phyloP scores from a whole-genome alignment of 768 basidiomycete species.

The Lentinula detonsa region DNA sequence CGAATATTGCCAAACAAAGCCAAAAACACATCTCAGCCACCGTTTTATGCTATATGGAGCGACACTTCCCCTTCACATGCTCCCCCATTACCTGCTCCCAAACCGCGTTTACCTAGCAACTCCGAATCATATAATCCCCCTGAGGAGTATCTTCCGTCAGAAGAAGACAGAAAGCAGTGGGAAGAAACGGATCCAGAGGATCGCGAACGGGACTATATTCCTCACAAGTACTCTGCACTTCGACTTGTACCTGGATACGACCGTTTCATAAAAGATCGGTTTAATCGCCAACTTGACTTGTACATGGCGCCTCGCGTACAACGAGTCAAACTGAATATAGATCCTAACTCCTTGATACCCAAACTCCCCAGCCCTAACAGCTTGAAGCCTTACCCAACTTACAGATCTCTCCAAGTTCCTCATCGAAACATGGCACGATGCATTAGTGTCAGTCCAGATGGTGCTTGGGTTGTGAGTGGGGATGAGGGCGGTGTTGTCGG shows the following conservation, averaged over 20 bases:
- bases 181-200: conserved; percentile 82
- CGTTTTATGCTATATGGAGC: conserved; percentile 88
- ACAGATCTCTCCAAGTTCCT: conserved; percentile 63
- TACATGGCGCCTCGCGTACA: conserved; percentile 94
- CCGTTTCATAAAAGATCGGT: conserved; percentile 89
- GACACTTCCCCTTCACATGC: conserved; percentile 67
- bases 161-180: conserved; percentile 78
- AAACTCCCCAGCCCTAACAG: conserved; percentile 91
- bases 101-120: conserved; percentile 81
- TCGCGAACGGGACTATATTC: conserved; percentile 82
- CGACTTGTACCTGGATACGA: conserved; percentile 91
- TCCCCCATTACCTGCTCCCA: conserved; percentile 91
- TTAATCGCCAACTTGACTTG: conserved; percentile 89
- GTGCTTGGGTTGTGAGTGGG: conserved; percentile 87
- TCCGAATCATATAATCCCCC: conserved; percentile 99
- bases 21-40: conserved; percentile 51
- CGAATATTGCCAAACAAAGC: conserved; percentile 90
- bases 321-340: conserved; percentile 81
- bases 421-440: conserved; percentile 73
- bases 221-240: conserved; percentile 78
- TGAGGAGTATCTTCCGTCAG: conserved; percentile 88
- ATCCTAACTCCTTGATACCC: conserved; percentile 87
- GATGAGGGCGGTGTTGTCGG: conserved; percentile 84
- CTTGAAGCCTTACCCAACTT: conserved; percentile 90
- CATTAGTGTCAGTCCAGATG: conserved; percentile 78